Conservation (phyloP, 805 yeast species). For the Lipomyces starkeyi region DNA sequence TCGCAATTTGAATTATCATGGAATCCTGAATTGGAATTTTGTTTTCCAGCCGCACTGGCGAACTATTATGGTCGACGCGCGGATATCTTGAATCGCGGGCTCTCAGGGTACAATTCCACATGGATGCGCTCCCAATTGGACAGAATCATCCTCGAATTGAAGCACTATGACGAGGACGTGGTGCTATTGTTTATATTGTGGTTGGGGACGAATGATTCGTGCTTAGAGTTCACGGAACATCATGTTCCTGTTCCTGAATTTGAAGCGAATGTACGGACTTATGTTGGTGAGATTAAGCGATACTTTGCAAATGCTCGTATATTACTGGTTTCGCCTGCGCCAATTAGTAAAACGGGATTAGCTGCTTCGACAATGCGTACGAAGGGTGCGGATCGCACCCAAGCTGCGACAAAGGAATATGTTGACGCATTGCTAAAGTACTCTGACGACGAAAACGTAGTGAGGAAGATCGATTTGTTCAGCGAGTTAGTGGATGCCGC, state of each 20-base stretch:
- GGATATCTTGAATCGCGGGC: constrained; percentile 36
- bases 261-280: constrained; percentile 6
- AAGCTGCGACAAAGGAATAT: constrained; percentile 23
- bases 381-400: constrained; percentile 32
- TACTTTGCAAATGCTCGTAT: constrained; percentile 22
- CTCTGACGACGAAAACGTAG: constrained; percentile 5
- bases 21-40: constrained; percentile 24
- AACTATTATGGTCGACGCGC: constrained; percentile 32
- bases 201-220: constrained; percentile 37
- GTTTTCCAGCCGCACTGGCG: constrained; percentile 40
- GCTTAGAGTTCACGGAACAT: constrained; percentile 28
- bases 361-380: constrained; percentile 20
- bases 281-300: constrained; percentile 14
- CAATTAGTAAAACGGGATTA: constrained; percentile 25
- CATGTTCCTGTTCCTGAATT: constrained; percentile 25
- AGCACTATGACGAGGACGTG: constrained; percentile 2
- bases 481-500: constrained; percentile 36
- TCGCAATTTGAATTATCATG: constrained; percentile 42
- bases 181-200: constrained; percentile 36
- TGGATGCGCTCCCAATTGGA: constrained; percentile 36
- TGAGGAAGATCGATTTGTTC: constrained; percentile 22
- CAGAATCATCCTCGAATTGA: constrained; percentile 26
- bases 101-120: constrained; percentile 35
- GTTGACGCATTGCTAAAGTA: constrained; percentile 24
- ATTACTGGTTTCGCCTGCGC: constrained; percentile 31